A percentile compares a stretch with the other conserved stretches of the same genome.
Evolutionary conservation across 306 rosid species (phyloP).

Genomic region (Canavalia ensiformis): DNA sequence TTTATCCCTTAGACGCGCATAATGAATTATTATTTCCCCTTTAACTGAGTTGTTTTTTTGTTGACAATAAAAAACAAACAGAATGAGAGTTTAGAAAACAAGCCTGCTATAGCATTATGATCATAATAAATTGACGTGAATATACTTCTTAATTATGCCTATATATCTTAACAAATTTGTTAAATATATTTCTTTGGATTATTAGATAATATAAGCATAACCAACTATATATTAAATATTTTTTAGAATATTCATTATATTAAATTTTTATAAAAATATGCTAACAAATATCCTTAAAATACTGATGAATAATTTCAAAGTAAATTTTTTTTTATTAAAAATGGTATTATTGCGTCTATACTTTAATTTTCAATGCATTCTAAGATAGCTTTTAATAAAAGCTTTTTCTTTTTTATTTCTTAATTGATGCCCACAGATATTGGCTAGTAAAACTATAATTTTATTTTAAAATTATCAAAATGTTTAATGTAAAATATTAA

Average conservation of each 20-base stretch:
- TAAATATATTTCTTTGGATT: neutral
- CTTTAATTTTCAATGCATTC: too few relatives aligned
- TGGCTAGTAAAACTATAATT: too few relatives aligned
- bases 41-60: neutral
- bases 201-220: neutral
- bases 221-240: neutral
- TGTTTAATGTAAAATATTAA: neutral
- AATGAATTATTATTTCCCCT: too few relatives aligned
- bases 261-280: too few relatives aligned
- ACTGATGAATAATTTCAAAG: too few relatives aligned
- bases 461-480: neutral
- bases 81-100: neutral
- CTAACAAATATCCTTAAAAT: too few relatives aligned
- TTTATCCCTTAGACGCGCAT: neutral
- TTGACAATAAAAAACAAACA: constrained; percentile 23
- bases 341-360: too few relatives aligned
- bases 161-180: neutral
- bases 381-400: too few relatives aligned
- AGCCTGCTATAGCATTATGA: constrained; percentile 5
- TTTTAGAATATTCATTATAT: too few relatives aligned
- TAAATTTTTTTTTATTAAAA: too few relatives aligned
- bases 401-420: too few relatives aligned
- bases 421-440: too few relatives aligned
- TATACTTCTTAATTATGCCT: neutral
- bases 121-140: neutral